Evolutionary conservation across 495 filamentous ascomycete species (phyloP).

Genomic region (Penicillium riverlandense): DNA sequence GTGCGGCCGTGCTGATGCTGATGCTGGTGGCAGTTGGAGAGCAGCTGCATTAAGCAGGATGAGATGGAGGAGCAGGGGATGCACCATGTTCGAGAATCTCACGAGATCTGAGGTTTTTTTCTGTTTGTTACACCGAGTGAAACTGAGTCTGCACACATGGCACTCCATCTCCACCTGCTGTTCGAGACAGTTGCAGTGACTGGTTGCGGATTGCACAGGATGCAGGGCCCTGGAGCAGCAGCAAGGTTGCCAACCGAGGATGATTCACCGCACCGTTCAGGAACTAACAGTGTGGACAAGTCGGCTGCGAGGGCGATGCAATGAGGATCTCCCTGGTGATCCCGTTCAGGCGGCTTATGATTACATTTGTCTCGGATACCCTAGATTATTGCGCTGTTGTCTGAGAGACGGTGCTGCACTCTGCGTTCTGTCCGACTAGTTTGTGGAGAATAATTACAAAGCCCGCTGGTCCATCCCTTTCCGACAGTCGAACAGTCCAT

Average conservation of each 20-base stretch:
- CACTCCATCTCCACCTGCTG: constrained; percentile 4
- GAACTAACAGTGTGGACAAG: not conserved
- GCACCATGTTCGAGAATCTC: not conserved
- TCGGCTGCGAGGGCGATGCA: not conserved
- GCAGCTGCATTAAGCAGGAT: not conserved
- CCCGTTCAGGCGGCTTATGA: not conserved
- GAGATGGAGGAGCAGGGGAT: constrained; percentile 1
- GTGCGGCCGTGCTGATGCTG: not conserved
- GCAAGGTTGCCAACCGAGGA: constrained; percentile 11
- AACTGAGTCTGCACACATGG: constrained; percentile 11
- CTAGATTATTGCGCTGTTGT: too few species aligned
- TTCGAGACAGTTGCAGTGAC: not conserved
- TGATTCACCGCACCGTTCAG: constrained; percentile 17
- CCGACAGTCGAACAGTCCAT: too few species aligned
- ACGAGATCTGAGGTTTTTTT: constrained; percentile 1
- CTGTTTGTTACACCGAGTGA: constrained; percentile 11
- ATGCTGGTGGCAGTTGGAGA: constrained; percentile 3
- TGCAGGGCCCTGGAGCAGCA: not conserved
- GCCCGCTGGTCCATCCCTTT: too few species aligned
- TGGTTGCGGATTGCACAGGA: too few species aligned
- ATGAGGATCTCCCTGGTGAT: not conserved
- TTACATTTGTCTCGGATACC: too few species aligned
- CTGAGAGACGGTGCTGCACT: too few species aligned
- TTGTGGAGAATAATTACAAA: too few species aligned
- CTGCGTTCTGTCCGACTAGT: too few species aligned